Evolutionary conservation across 2,329 filamentous ascomycete genomes (phyloP).

Genomic region (Alternaria alternata): DNA sequence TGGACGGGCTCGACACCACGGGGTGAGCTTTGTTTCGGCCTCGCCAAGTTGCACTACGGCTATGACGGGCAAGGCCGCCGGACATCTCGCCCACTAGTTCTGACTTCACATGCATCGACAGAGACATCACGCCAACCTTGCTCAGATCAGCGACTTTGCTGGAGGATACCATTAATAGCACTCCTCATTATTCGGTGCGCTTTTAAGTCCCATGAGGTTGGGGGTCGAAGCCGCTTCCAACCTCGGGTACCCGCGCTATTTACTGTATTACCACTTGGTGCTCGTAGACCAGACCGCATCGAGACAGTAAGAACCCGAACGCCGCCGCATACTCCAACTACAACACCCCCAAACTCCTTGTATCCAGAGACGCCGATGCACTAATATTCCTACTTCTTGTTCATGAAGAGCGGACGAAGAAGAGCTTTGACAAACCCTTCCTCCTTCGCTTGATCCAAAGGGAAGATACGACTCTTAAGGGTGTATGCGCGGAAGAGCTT

Average conservation of each 20-base stretch:
- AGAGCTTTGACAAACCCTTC: constrained; percentile 23
- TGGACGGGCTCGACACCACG: not conserved
- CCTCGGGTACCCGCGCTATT: not conserved
- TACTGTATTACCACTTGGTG: not conserved
- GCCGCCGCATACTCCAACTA: not conserved
- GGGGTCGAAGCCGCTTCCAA: not conserved
- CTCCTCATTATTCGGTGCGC: not conserved
- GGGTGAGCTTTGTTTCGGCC: constrained; percentile 4
- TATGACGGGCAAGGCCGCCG: constrained; percentile 12
- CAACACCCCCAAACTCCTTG: not conserved
- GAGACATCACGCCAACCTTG: not conserved
- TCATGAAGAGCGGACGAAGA: constrained; percentile 10
- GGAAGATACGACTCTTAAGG: constrained; percentile 9
- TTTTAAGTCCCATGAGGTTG: not conserved
- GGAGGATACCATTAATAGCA: not conserved
- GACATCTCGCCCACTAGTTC: constrained; percentile 6
- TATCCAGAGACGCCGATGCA: not conserved
- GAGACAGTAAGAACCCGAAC: not conserved
- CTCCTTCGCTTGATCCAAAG: constrained; percentile 18
- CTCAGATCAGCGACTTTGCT: not conserved
- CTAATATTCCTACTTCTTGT: not conserved
- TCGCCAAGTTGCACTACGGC: constrained; percentile 16
- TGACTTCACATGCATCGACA: constrained; percentile 16
- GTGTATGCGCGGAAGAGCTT: constrained; percentile 16
- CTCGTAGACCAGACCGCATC: not conserved